Evolutionary conservation across 352 stramenopile genomes (phyloP).

Genomic region (Globisporangium viniferum): DNA sequence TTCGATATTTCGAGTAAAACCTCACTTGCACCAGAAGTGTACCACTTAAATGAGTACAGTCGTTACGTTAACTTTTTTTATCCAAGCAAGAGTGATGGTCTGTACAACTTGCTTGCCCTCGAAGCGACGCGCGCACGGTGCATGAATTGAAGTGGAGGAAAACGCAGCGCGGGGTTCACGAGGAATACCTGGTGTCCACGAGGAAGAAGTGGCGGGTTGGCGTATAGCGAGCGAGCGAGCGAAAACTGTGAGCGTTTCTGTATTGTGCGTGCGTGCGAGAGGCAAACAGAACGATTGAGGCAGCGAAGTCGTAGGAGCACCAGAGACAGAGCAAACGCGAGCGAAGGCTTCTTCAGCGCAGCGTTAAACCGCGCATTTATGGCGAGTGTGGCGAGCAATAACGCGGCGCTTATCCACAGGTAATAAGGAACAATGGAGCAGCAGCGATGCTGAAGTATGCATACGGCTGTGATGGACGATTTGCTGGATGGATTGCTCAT

Average conservation of each 20-base stretch:
- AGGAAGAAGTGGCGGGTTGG: neutral
- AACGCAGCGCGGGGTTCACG: neutral
- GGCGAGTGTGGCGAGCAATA: constrained; percentile 13
- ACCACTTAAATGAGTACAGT: neutral
- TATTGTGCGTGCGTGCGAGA: neutral
- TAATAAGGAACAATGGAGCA: neutral
- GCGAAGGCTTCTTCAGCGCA: neutral
- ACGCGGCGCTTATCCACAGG: constrained; percentile 40
- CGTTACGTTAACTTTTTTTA: neutral
- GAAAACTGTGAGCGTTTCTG: neutral
- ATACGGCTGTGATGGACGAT: neutral
- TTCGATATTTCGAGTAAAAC: neutral
- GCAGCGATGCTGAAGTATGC: neutral
- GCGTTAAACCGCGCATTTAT: neutral
- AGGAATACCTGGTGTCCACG: neutral
- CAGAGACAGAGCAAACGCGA: neutral
- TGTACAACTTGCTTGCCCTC: neutral
- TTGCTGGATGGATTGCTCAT: neutral
- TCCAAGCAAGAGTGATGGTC: constrained; percentile 1
- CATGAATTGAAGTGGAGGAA: neutral
- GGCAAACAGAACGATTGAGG: neutral
- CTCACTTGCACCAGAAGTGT: neutral
- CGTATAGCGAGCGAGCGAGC: neutral
- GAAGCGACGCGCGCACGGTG: constrained; percentile 1
- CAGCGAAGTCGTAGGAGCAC: neutral